Evolutionary conservation across 1,284 basidiomycete species (phyloP), one percentile per base, ranked within the genome.

Genomic region (Leccinum ponderosum): DNA sequence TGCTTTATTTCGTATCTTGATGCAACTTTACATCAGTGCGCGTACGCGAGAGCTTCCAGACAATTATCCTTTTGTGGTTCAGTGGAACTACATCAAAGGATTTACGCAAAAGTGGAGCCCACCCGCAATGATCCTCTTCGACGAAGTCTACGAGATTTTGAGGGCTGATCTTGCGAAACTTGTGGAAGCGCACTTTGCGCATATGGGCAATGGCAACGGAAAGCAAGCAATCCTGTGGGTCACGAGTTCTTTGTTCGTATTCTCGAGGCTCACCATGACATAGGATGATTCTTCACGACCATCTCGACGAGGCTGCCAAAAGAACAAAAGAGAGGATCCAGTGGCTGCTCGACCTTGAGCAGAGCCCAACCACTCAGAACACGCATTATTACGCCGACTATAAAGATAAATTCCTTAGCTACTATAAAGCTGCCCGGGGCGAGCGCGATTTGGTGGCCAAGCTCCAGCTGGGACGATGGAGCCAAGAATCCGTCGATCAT

Each of bases 31-130:
- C 6, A n/a, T n/a, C 47, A 91, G 90, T 7, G 82, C 87, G 0
- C 80, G 84, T 1, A 87, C 87, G 0, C 84, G 88, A 4, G 87
- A 91, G 68, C 77, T 91, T 0, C 88, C 89, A 0, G 85, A 82
- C 14, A 82, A 83, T 62, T 84, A 81, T 62, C 89, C 89, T 0
- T 91, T 87, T 64, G 76, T 83, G 0, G 86, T 89, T 0, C 83
- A 84, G 29, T 68, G 78, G 5, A 62, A 69, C 0, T 84, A 82
- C 53, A 87, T 92, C 52, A 62, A 69, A 2, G 61, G 71, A 1
- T 72, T 84, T 20, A 79, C 81, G 9, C 57, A 72, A 15, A 64
- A 77, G 52, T 92, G 90, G 90, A 64, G 64, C 1, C 57, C 22
- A 0, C 85, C 88, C 0, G 77, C 84, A 0, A 68, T 76, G 12